Conservation (phyloP, 2,329 filamentous ascomycete genomes). For the Fusarium brevicatenulatum region DNA sequence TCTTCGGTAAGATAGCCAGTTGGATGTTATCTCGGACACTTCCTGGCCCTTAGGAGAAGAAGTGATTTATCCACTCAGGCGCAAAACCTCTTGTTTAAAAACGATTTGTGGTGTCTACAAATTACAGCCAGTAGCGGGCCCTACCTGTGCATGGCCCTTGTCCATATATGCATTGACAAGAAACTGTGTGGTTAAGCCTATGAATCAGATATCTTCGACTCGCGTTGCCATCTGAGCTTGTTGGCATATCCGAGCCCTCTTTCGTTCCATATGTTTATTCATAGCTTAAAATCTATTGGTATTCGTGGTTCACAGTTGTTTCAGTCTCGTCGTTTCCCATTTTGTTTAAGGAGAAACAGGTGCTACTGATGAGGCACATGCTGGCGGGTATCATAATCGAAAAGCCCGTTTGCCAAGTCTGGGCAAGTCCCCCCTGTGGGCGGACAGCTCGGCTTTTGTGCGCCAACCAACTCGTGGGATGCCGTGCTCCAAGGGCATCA, state of each 20-base stretch:
- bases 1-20: conserved; percentile 7
- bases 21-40: background rate
- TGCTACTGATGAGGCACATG: conserved; percentile 8
- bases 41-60: background rate
- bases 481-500: conserved; percentile 17
- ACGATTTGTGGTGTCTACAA: background rate
- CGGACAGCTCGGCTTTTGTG: conserved; percentile 18
- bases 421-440: conserved; percentile 27
- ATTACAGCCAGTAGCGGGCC: background rate
- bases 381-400: conserved; percentile 39
- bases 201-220: background rate
- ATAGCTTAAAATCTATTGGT: background rate
- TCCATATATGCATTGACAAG: background rate
- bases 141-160: conserved; percentile 11
- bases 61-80: background rate
- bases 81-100: background rate
- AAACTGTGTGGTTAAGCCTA: background rate
- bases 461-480: conserved; percentile 35
- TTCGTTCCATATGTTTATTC: background rate
- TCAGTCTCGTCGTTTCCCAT: background rate
- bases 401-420: conserved; percentile 27
- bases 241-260: background rate
- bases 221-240: background rate
- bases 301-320: background rate
- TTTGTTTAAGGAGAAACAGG: conserved; percentile 27